These are phyloP conservation scores for Brassica nigra DNA, from an alignment of 345 rosid genomes.

Conservation along the genomic window DNA sequence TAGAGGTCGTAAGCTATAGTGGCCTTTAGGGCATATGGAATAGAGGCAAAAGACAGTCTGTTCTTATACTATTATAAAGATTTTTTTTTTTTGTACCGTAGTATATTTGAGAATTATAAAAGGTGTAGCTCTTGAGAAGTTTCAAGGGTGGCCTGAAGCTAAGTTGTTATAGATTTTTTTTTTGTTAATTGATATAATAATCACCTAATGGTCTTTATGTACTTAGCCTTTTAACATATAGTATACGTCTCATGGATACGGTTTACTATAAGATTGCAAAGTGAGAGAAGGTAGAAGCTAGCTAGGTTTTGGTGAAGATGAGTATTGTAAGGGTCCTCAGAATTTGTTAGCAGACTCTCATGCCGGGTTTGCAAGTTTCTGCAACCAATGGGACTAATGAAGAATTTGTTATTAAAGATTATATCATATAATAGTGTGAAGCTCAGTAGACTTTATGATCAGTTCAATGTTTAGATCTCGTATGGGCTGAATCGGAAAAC, in stretches of 20 bases:
- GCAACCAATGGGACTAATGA: neutral
- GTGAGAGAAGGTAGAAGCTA: neutral
- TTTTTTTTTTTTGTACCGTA: neutral
- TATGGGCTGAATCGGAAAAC: no score
- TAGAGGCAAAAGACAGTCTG: slow-evolving; percentile 35
- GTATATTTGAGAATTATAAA: slow-evolving; percentile 11
- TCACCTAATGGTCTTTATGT: neutral
- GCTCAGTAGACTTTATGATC: no score
- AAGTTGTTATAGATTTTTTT: neutral
- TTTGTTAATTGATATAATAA: neutral
- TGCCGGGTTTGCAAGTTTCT: no score
- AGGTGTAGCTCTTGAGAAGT: slow-evolving; percentile 28
- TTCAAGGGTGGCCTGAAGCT: slow-evolving; percentile 29
- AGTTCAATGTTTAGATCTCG: no score
- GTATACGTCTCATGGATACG: neutral
- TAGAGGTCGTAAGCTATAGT: slow-evolving; percentile 32
- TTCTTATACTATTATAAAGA: slow-evolving; percentile 4
- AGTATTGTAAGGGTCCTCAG: neutral
- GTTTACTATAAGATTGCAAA: neutral
- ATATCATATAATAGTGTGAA: no score
- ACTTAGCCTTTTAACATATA: neutral
- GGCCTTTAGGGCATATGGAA: slow-evolving; percentile 35
- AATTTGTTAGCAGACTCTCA: neutral
- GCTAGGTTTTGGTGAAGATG: neutral
- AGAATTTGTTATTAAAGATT: no score